Conservation (phyloP, 2,329 filamentous ascomycete species). For the Akanthomyces lecanii region DNA sequence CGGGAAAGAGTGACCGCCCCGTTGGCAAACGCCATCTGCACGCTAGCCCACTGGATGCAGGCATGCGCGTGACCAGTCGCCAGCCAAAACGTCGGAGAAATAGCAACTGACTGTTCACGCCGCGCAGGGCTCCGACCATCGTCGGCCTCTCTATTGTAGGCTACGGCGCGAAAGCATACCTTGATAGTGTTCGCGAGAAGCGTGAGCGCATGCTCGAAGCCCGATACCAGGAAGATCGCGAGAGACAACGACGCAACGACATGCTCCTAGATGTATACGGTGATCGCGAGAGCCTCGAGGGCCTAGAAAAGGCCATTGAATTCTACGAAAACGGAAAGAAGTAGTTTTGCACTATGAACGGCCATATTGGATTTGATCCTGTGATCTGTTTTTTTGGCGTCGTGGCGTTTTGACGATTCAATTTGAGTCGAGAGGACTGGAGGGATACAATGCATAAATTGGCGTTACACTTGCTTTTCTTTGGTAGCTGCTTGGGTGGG, state of each 20-base stretch:
- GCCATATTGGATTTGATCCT: not conserved
- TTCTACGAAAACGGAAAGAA: slow-evolving; percentile 37
- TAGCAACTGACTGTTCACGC: slow-evolving; percentile 1
- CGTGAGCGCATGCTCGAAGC: slow-evolving; percentile 27
- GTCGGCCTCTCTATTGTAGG: slow-evolving; percentile 30
- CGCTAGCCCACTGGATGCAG: not conserved
- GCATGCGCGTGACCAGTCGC: not conserved
- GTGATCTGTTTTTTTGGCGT: not conserved
- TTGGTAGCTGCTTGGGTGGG: not conserved
- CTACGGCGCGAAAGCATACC: slow-evolving; percentile 33
- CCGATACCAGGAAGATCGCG: slow-evolving; percentile 32
- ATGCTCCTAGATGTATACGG: slow-evolving; percentile 48
- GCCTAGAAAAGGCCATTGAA: slow-evolving; percentile 44
- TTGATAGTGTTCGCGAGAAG: slow-evolving; percentile 27
- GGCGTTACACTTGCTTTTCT: not conserved
- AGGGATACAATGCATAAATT: not conserved
- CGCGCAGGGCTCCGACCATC: slow-evolving; percentile 30
- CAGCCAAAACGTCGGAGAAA: not conserved
- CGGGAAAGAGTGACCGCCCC: not conserved
- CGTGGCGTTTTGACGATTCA: not conserved
- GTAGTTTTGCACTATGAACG: not conserved
- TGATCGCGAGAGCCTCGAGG: slow-evolving; percentile 44
- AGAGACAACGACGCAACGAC: slow-evolving; percentile 35
- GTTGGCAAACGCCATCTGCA: not conserved
- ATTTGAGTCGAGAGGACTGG: not conserved